Percentiles rank a stretch among this genome's conserved stretches.
Conservation (phyloP, 768 basidiomycete species). For the Kwoniella sp. region DNA sequence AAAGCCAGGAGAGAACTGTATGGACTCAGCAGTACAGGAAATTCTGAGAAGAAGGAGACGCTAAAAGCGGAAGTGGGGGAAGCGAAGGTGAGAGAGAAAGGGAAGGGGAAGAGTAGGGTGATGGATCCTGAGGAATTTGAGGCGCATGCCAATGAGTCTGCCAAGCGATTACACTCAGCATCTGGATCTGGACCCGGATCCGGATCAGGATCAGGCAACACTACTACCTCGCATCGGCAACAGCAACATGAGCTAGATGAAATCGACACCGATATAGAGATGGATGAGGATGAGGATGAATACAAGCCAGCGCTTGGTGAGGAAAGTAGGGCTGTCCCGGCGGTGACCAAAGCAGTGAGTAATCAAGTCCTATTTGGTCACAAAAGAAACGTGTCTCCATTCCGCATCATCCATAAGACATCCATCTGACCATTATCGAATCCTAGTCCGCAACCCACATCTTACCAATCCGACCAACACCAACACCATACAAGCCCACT, state of each 20-base stretch:
- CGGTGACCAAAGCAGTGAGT: constrained; percentile 7
- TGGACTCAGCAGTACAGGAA: constrained; percentile 11
- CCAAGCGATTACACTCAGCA: background rate
- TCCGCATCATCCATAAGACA: no score
- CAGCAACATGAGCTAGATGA: constrained; percentile 2
- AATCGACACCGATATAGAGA: constrained; percentile 8
- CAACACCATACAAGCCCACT: constrained; percentile 3
- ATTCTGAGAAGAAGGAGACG: background rate
- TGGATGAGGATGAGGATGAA: constrained; percentile 17
- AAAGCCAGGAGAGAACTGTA: constrained; percentile 44
- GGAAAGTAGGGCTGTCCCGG: background rate
- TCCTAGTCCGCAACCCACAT: background rate
- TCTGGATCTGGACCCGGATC: background rate
- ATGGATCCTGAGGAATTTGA: constrained; percentile 26
- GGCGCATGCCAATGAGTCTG: constrained; percentile 11
- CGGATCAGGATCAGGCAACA: no score
- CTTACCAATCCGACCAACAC: constrained; percentile 10
- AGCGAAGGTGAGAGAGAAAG: constrained; percentile 27
- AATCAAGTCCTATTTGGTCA: background rate
- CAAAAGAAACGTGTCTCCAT: no score
- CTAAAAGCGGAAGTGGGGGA: constrained; percentile 25
- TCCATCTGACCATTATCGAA: background rate
- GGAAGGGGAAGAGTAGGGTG: constrained; percentile 20
- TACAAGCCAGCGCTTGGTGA: background rate
- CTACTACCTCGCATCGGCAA: background rate